Base-by-base conservation (phyloP, 2,329 filamentous ascomycete genomes). In the Dactylellina leptospora region DNA sequence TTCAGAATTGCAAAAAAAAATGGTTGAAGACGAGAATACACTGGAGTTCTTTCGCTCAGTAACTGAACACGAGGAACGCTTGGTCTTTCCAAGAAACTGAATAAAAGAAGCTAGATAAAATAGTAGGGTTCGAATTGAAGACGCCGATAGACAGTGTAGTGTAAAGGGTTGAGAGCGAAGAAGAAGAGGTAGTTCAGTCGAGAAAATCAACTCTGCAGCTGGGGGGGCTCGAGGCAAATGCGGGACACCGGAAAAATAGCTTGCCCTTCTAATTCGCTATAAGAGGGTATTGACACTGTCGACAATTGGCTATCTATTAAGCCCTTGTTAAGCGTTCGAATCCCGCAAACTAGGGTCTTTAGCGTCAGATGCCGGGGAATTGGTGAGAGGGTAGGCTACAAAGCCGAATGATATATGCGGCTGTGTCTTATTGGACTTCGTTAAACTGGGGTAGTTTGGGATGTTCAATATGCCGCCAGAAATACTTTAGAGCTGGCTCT, bases 231-330 rank as follows among this genome's bases (percentile, higher is more conserved):
- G 51, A 58, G 61, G 53, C 50, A 66, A 66, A 71, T 63, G 66
- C 51, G 66, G 59, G 66, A 62, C 58, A 71, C 66, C 66, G 66
- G 66, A 71, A 71, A 71, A 71, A 71, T 71, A 56, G 58, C 66
- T 63, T 62, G 40, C 55, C 38, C 28, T 50, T 48, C 60, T 56
- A 55, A 55, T 62, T 63, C 58, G 40, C 40, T 56, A 62, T 63
- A 55, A 45, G 44, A 56, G 42, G n/a, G 59, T 42, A 50, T 44
- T 62, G 64, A 61, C 50, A 33, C 42, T 71, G 66, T 71, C 66
- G 53, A 71, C 56, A 62, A 59, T 55, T 63, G 66, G 66, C 66
- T 48, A 58, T 62, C 66, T 71, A 51, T 20, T 44, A 71, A 51
- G 58, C 66, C 66, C 66, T 71, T 71, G 66, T 44, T 63, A 62